These are phyloP conservation scores for Sclerotinia glacialis DNA, from an alignment of 2,329 filamentous ascomycete species.

Conservation along the genomic window DNA sequence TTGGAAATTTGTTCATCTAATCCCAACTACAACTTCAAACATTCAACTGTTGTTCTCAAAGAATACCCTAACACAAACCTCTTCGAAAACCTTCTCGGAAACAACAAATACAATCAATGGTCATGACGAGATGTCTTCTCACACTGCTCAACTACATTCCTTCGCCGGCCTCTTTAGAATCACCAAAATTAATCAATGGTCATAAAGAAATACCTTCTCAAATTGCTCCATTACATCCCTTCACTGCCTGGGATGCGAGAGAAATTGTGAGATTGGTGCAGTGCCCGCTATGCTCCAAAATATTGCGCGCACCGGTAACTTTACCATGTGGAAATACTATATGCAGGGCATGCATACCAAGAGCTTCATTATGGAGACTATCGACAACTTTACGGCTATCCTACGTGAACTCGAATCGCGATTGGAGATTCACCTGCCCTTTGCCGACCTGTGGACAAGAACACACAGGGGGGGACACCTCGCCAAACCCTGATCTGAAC, in stretches of 20 bases:
- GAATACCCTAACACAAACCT: too few relatives aligned
- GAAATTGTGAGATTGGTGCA: constrained; percentile 71
- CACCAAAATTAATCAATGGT: too few relatives aligned
- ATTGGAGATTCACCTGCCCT: constrained; percentile 64
- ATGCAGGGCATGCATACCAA: constrained; percentile 72
- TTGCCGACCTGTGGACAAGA: constrained; percentile 63
- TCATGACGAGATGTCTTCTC: too few relatives aligned
- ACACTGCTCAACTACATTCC: not conserved
- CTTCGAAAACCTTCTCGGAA: too few relatives aligned
- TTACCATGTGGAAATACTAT: constrained; percentile 79
- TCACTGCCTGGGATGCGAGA: constrained; percentile 50
- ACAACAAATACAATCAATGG: too few relatives aligned
- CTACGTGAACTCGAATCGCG: not conserved
- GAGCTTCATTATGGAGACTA: constrained; percentile 29
- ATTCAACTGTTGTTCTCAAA: too few relatives aligned
- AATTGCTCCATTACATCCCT: not conserved
- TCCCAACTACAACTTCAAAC: not conserved
- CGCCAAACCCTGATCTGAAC: not conserved
- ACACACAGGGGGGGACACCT: constrained; percentile 55
- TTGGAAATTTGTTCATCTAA: not conserved
- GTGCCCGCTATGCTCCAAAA: constrained; percentile 69
- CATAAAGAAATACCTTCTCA: too few relatives aligned
- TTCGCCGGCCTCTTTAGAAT: not conserved
- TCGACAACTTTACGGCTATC: not conserved
- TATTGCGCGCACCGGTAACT: constrained; percentile 66